Evolutionary conservation across 176 grass and related monocot species (phyloP).

Genomic region (Olyra latifolia): DNA sequence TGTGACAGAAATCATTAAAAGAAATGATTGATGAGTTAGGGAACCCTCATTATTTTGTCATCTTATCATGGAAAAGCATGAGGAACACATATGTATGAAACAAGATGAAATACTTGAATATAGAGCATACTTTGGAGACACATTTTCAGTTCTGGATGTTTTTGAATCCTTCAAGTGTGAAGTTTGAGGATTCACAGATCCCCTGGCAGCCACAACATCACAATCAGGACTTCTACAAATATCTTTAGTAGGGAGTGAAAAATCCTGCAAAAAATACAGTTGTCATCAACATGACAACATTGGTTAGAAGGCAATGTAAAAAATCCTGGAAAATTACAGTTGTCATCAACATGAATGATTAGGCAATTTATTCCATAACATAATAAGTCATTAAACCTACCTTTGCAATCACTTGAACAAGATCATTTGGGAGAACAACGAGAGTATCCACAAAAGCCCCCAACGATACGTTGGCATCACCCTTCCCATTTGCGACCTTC

Average conservation of each 20-base stretch:
- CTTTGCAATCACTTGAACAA: constrained; percentile 94
- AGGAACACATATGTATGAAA: background rate
- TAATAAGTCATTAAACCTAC: constrained; percentile 39
- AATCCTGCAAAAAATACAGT: constrained; percentile 56
- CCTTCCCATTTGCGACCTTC: constrained; percentile 71
- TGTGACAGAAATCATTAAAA: constrained; percentile 46
- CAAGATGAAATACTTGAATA: background rate
- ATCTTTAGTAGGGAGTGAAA: constrained; percentile 51
- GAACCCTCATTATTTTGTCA: background rate
- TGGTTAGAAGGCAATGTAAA: background rate
- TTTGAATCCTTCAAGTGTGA: constrained; percentile 12
- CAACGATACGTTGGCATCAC: constrained; percentile 50
- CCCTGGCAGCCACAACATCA: constrained; percentile 26
- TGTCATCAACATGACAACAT: background rate
- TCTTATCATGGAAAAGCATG: background rate
- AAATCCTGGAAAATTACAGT: constrained; percentile 62
- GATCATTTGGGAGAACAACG: constrained; percentile 65
- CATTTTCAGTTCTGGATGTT: constrained; percentile 22
- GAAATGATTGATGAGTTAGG: background rate
- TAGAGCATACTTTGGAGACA: constrained; percentile 20
- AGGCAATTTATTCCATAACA: constrained; percentile 7
- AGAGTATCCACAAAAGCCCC: constrained; percentile 83
- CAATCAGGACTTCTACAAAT: constrained; percentile 27
- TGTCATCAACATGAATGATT: background rate
- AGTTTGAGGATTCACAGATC: constrained; percentile 24